A percentile compares a stretch with the other conserved stretches of the same genome.
Conservation (phyloP, 305 asterid species). For the Euphrasia arctica region DNA sequence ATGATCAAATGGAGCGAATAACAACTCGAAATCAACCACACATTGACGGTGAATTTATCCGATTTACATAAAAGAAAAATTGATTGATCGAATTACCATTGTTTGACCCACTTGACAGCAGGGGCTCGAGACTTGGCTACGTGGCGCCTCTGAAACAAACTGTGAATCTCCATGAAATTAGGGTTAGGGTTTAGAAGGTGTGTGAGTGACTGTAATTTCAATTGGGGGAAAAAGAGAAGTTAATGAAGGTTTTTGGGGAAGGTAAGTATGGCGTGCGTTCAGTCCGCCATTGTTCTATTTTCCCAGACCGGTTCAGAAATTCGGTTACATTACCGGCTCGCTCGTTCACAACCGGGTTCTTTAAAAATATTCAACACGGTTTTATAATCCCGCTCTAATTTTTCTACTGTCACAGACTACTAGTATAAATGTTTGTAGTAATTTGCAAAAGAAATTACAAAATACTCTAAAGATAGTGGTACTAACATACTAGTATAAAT, state of each 20-base stretch:
- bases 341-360: not conserved
- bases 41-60: conserved; percentile 3
- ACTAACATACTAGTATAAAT: too few species aligned
- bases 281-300: conserved; percentile 40
- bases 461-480: too few species aligned
- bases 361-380: not conserved
- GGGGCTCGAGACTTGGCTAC: conserved; percentile 63
- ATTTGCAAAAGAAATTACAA: too few species aligned
- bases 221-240: too few species aligned
- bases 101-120: conserved; percentile 73
- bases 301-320: conserved; percentile 34
- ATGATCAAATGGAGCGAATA: not conserved
- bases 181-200: conserved; percentile 32
- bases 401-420: too few species aligned
- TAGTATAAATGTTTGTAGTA: too few species aligned
- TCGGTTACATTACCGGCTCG: conserved; percentile 17
- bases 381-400: too few species aligned
- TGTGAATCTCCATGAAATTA: conserved; percentile 62
- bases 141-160: conserved; percentile 67
- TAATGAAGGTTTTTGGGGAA: not conserved
- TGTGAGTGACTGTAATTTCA: not conserved
- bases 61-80: not conserved
- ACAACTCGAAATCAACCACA: not conserved
- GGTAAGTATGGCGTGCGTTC: conserved; percentile 23
- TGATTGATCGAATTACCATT: conserved; percentile 52